Base-by-base conservation (phyloP, 2,329 filamentous ascomycete species). In the Coniochaeta sp. region DNA sequence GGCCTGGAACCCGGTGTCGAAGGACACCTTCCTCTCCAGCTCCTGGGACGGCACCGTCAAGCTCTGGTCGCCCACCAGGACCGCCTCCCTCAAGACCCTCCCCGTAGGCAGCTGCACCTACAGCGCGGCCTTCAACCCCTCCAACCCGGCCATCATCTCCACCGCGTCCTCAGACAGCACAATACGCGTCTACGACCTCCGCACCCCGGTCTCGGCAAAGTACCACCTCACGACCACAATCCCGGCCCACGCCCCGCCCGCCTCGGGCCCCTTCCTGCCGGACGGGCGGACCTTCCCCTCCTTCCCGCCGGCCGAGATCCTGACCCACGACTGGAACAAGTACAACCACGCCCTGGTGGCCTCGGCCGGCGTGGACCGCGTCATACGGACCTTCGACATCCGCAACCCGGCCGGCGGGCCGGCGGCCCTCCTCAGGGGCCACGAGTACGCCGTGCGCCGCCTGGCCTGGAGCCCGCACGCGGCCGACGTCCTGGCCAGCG, bases 301-400 rank as follows among this genome's bases (percentile, higher is more conserved):
- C 31, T 71, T 76, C 36, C 74, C 85, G n/a, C 91, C 92, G 0
- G 82, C 86, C 11, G 95, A 99, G 78, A 86, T 91, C 40, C 82
- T 99, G 34, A 96, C 93, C 0, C 95, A 98, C 75, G 95, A 99
- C 74, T 99, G 95, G 95, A 99, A 99, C 78, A 99, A 99, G 75
- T 99, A 99, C 76, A 85, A 89, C 43, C 86, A 92, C 65, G 89
- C 87, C 0, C 80, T 97, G 28, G 79, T 99, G 59, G 95, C 95
- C 0, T 91, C 91, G 0, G 95, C 86, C 1, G 93, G 95, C 59
- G 95, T 98, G 3, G 95, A 99, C 73, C 84, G 90, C 59, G 77
- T 89, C 19, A 88, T 99, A 62, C 87, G 95, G 56, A 95, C 90
- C 0, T 98, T 98, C 69, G 95, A 99, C 73, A 88, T 97, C 54